Conservation (phyloP, 2,329 filamentous ascomycete species). For the Colletotrichum orbiculare region DNA sequence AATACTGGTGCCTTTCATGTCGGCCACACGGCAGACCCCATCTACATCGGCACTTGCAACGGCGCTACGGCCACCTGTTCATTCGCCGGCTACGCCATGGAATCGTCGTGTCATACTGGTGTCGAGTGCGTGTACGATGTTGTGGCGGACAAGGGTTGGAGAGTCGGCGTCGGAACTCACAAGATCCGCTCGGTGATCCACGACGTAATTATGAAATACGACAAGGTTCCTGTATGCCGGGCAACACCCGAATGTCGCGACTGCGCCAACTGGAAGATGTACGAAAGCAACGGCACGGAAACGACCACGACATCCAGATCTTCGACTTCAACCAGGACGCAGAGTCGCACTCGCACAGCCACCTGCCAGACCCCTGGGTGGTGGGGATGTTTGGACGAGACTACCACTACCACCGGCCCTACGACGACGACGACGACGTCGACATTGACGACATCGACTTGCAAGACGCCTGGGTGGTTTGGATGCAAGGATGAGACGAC, state of each 20-base stretch:
- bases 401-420: conserved; percentile 59
- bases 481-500: conserved; percentile 69
- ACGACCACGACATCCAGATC: conserved; percentile 72
- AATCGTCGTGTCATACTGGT: conserved; percentile 92
- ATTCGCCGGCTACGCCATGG: conserved; percentile 91
- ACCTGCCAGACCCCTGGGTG: conserved; percentile 94
- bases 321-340: conserved; percentile 63
- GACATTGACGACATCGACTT: conserved; percentile 64
- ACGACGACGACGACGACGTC: conserved; percentile 57
- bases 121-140: conserved; percentile 92
- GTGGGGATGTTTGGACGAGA: conserved; percentile 84
- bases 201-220: conserved; percentile 87
- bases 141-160: conserved; percentile 90
- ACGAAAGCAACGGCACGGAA: conserved; percentile 89
- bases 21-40: conserved; percentile 93
- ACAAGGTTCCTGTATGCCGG: conserved; percentile 80
- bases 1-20: conserved; percentile 89
- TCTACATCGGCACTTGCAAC: conserved; percentile 95
- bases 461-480: conserved; percentile 73
- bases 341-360: conserved; percentile 75
- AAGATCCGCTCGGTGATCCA: conserved; percentile 89
- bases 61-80: conserved; percentile 90
- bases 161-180: conserved; percentile 90
- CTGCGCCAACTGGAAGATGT: conserved; percentile 94
- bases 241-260: conserved; percentile 85